Percentiles rank a stretch among this genome's conserved stretches.
Evolutionary conservation across 129 eudicot species (phyloP).

Genomic region (sunflower (Helianthus annuus)): HanXRQr2.0-SUNRISE NC_035449.2:48169929-48170428

Average conservation of each 20-base stretch:
- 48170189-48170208: slow-evolving; percentile 61
- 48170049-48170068: no score
- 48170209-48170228: slow-evolving; percentile 40
- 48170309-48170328: slow-evolving; percentile 19
- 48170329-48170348: slow-evolving; percentile 11
- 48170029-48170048: no score
- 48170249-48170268: not conserved
- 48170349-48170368: slow-evolving; percentile 11
- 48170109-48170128: not conserved
- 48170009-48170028: no score
- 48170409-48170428: not conserved
- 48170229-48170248: slow-evolving; percentile 1
- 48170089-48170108: no score
- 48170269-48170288: not conserved
- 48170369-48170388: slow-evolving; percentile 1
- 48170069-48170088: not conserved
- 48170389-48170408: slow-evolving; percentile 3
- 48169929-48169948: no score
- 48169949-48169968: no score
- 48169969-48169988: no score
- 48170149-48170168: not conserved
- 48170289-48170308: slow-evolving; percentile 7
- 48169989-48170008: no score
- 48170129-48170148: slow-evolving; percentile 15
- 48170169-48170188: slow-evolving; percentile 62